Base-by-base conservation (phyloP, 176 grass and related monocot species). In the Carex pumila region DNA sequence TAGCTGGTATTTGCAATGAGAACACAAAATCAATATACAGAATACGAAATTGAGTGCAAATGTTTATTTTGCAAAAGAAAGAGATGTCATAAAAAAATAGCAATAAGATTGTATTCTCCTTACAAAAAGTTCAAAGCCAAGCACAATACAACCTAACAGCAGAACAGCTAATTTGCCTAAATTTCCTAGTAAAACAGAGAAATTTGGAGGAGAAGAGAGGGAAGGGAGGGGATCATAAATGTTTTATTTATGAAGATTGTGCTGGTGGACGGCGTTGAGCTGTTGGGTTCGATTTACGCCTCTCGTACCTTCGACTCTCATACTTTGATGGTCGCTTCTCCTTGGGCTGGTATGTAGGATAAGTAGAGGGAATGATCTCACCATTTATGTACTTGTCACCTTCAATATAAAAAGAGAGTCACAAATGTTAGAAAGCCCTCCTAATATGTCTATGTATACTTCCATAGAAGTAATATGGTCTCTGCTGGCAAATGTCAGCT, bases 351-450 rank as follows among this genome's bases (percentile, higher is more conserved):
- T 98, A 98, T 67, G 96, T 95, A 65, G 96, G 96, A 82, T 98
- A 98, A 15, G 88, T 93, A 86, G 91, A 95, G 3, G 96, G 96
- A 85, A 98, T 98, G 66, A 98, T 98, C 89, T 98, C 96, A 9
- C 96, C 96, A 8, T 98, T 98, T 83, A 93, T 89, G 83, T 98
- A 98, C 84, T 98, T 98, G 84, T 98, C 96, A 71, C 96, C 96
- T 98, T 11, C 29, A 3, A 62, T 29, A 60, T 29, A 15, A 79
- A 79, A 34, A 59, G 7, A 18, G 36, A 57, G 19, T 14, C 29
- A 79, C 3, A 12, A 25, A 3, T 61, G 10, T 6, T 53, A 54
- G 62, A 37, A 22, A 62, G 36, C 59, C 15, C 13, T 50, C 34
- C 8, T 71, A n/a, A 53, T 50, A 12, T 69, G 6, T 6, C 34